These are phyloP conservation scores for Bimuria novae-zelandiae DNA, from an alignment of 2,329 filamentous ascomycete genomes.

Conservation along the genomic window DNA sequence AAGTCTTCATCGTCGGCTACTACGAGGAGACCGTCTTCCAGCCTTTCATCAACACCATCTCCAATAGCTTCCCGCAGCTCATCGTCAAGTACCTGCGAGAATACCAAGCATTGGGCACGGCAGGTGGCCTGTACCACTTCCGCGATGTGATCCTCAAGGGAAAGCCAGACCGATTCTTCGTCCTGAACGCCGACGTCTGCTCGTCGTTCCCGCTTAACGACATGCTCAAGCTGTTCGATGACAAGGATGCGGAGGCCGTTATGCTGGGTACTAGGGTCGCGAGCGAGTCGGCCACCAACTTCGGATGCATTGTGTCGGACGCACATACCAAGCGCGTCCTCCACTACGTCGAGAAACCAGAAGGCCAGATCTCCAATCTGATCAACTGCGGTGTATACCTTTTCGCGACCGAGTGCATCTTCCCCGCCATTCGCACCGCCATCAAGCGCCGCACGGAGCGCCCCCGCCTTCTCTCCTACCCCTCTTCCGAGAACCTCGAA, in stretches of 20 bases:
- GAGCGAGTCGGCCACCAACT: slow-evolving; percentile 91
- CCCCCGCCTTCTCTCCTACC: slow-evolving; percentile 90
- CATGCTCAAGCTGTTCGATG: slow-evolving; percentile 92
- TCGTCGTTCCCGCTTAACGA: slow-evolving; percentile 95
- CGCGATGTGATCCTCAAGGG: slow-evolving; percentile 98
- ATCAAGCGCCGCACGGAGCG: slow-evolving; percentile 95
- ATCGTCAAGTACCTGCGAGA: slow-evolving; percentile 95
- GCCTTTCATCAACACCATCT: slow-evolving; percentile 94
- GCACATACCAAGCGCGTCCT: slow-evolving; percentile 91
- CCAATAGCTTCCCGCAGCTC: slow-evolving; percentile 82
- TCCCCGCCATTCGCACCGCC: slow-evolving; percentile 89
- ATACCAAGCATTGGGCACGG: slow-evolving; percentile 94
- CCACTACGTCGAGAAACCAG: slow-evolving; percentile 99
- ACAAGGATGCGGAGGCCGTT: slow-evolving; percentile 94
- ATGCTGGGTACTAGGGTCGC: slow-evolving; percentile 91
- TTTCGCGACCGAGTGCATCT: slow-evolving; percentile 93
- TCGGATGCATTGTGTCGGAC: slow-evolving; percentile 97
- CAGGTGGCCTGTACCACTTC: slow-evolving; percentile 97
- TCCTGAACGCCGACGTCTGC: slow-evolving; percentile 97
- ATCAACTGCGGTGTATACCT: slow-evolving; percentile 99
- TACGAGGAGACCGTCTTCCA: slow-evolving; percentile 97
- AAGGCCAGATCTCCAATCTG: slow-evolving; percentile 94
- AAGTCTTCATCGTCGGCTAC: slow-evolving; percentile 98
- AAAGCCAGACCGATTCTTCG: slow-evolving; percentile 91
- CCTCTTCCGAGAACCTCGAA: slow-evolving; percentile 91